Percentiles rank a stretch among this genome's conserved stretches.
Conservation (phyloP, 441 rosid genomes). For the Isatis lusitanica region DNA sequence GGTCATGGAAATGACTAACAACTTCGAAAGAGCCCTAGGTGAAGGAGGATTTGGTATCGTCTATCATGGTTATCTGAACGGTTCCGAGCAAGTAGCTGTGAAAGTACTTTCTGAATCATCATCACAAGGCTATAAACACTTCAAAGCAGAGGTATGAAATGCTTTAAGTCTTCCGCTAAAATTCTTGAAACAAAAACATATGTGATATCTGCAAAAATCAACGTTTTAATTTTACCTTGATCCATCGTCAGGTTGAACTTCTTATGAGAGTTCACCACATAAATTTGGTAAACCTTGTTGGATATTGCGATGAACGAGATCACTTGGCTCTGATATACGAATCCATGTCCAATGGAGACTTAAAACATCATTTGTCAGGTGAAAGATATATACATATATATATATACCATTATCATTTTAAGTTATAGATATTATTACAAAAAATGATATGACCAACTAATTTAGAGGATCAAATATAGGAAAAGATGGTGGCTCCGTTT, state of each 20-base stretch:
- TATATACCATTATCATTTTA: not conserved
- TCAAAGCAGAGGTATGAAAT: conserved; percentile 36
- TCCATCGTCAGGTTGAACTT: conserved; percentile 28
- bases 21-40: conserved; percentile 31
- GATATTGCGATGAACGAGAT: conserved; percentile 38
- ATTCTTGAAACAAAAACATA: too few relatives aligned
- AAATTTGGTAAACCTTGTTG: conserved; percentile 37
- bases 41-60: conserved; percentile 42
- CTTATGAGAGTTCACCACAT: conserved; percentile 40
- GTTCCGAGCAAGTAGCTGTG: conserved; percentile 33
- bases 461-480: not conserved
- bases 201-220: not conserved
- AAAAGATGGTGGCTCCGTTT: not conserved
- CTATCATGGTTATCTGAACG: conserved; percentile 30
- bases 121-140: conserved; percentile 40
- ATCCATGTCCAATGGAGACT: conserved; percentile 29
- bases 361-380: conserved; percentile 32
- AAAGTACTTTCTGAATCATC: conserved; percentile 43
- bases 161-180: not conserved
- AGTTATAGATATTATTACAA: too few relatives aligned
- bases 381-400: not conserved
- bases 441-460: not conserved
- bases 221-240: not conserved
- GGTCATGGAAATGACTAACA: conserved; percentile 31
- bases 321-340: conserved; percentile 41